Conservation (phyloP, 176 grass and related monocot genomes). For the Luzula sylvatica region DNA sequence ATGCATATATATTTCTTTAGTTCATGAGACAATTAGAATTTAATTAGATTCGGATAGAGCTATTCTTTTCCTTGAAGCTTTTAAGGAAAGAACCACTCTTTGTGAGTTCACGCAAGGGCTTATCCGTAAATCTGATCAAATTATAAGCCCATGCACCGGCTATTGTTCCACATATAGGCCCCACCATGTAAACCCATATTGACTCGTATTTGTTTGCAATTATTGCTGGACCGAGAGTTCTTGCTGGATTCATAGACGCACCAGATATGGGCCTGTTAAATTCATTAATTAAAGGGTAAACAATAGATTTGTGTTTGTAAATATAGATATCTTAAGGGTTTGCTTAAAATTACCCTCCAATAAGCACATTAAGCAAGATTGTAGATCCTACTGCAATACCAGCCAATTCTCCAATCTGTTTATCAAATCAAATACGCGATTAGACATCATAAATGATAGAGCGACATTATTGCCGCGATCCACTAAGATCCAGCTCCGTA, state of each 20-base stretch:
- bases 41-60: constrained; percentile 7
- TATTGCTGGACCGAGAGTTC: constrained; percentile 59
- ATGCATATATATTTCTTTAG: too few species aligned
- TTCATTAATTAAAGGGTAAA: not conserved
- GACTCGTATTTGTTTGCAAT: constrained; percentile 37
- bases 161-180: constrained; percentile 46
- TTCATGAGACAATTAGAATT: too few species aligned
- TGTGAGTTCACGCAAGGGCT: constrained; percentile 87
- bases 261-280: constrained; percentile 55
- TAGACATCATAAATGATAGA: too few species aligned
- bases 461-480: too few species aligned
- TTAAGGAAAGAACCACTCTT: constrained; percentile 77
- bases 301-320: not conserved
- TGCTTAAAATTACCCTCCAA: constrained; percentile 50
- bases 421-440: not conserved
- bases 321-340: not conserved
- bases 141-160: constrained; percentile 89
- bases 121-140: constrained; percentile 96
- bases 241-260: constrained; percentile 84
- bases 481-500: too few species aligned
- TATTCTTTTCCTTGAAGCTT: constrained; percentile 49
- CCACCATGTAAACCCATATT: constrained; percentile 83
- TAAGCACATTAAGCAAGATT: constrained; percentile 53
- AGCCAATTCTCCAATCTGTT: constrained; percentile 66
- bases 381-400: constrained; percentile 72